These are phyloP conservation scores for Ophiostoma sp. DNA, from an alignment of 2,329 filamentous ascomycete genomes.

Conservation along the genomic window DNA sequence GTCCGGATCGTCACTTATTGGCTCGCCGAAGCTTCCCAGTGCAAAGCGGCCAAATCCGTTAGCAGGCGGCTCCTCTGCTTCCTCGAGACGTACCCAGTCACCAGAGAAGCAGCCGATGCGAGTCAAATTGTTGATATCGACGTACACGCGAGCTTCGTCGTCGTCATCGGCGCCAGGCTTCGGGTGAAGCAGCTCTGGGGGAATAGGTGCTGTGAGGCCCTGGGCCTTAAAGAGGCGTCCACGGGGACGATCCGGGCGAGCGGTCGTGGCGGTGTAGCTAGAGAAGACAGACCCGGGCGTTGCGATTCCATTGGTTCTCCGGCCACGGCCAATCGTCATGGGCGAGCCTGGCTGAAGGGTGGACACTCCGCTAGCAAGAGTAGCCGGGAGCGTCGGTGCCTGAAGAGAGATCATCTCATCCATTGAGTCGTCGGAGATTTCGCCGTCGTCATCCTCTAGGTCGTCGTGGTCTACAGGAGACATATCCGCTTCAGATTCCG, in stretches of 20 bases:
- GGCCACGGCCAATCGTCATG: constrained; percentile 61
- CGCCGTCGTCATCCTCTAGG: constrained; percentile 67
- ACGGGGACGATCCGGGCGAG: constrained; percentile 63
- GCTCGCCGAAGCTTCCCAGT: constrained; percentile 58
- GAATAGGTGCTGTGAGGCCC: constrained; percentile 64
- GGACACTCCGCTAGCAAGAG: constrained; percentile 71
- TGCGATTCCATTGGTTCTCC: constrained; percentile 62
- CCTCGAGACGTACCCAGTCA: constrained; percentile 87
- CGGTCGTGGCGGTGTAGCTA: constrained; percentile 76
- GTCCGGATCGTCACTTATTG: constrained; percentile 48
- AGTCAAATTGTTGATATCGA: constrained; percentile 77
- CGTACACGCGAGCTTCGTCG: constrained; percentile 82
- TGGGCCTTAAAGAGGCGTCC: constrained; percentile 82
- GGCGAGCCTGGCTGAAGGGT: constrained; percentile 77
- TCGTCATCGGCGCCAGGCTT: constrained; percentile 73
- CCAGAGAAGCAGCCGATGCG: constrained; percentile 95
- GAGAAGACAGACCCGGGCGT: constrained; percentile 89
- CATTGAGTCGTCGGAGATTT: constrained; percentile 80
- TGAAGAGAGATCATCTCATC: constrained; percentile 91
- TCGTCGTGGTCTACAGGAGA: constrained; percentile 66
- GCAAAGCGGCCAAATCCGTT: constrained; percentile 63
- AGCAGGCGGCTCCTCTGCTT: constrained; percentile 64
- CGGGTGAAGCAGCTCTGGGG: constrained; percentile 75
- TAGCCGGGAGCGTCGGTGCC: constrained; percentile 70
- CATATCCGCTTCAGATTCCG: constrained; percentile 51